Conservation (phyloP, 2,329 filamentous ascomycete species). For the Fusarium duplospermum region DNA sequence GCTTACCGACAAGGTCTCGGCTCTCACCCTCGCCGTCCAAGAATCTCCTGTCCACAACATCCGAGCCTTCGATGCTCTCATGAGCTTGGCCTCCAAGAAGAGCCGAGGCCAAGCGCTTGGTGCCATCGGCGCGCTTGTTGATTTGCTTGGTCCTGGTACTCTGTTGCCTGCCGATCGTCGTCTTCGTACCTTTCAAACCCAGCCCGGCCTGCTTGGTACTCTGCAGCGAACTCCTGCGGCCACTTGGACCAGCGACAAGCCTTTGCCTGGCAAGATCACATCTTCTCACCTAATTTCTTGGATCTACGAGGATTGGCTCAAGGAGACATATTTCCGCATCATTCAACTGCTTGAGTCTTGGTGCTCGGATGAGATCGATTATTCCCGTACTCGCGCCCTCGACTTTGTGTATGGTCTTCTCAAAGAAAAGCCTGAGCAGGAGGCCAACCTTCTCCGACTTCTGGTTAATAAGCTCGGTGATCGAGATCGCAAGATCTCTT, state of each 20-base stretch:
- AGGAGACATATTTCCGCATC: constrained; percentile 92
- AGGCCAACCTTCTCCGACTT: constrained; percentile 90
- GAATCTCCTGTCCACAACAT: constrained; percentile 95
- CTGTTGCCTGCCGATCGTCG: constrained; percentile 86
- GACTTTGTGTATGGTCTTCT: constrained; percentile 93
- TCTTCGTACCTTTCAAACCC: constrained; percentile 80
- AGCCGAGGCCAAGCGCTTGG: constrained; percentile 93
- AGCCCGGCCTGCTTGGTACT: constrained; percentile 79
- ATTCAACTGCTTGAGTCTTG: constrained; percentile 91
- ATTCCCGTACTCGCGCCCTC: constrained; percentile 86
- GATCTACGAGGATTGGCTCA: constrained; percentile 96
- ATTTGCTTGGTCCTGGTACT: constrained; percentile 90
- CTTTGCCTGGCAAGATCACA: constrained; percentile 78
- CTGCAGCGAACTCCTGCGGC: constrained; percentile 70
- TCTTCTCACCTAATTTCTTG: constrained; percentile 85
- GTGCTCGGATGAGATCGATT: constrained; percentile 96
- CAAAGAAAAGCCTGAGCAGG: constrained; percentile 96
- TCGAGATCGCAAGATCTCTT: constrained; percentile 94
- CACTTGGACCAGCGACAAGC: constrained; percentile 75
- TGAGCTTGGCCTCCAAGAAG: constrained; percentile 88
- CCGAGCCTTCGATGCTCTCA: constrained; percentile 86
- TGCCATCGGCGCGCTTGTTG: constrained; percentile 92
- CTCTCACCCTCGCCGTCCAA: constrained; percentile 91
- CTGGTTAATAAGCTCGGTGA: constrained; percentile 98
- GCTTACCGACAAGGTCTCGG: constrained; percentile 95